Percentiles rank a stretch among this genome's conserved stretches.
Evolutionary conservation across 2,329 filamentous ascomycete genomes (phyloP).

Genomic region (Pseudogymnoascus sp.): DNA sequence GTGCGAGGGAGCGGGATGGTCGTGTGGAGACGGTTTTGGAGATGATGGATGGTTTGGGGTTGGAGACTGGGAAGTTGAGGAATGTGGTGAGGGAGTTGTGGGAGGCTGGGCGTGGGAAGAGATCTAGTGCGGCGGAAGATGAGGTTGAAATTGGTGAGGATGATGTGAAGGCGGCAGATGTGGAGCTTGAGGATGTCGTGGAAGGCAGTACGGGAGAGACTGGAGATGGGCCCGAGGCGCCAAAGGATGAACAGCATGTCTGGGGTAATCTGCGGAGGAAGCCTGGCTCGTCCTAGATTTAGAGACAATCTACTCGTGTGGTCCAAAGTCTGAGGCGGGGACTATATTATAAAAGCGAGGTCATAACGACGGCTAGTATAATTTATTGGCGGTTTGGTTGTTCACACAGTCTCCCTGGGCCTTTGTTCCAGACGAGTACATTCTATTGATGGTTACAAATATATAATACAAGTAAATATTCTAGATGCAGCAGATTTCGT

Average conservation of each 20-base stretch:
- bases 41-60: background rate
- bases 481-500: background rate
- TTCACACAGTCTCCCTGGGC: background rate
- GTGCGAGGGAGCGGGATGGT: constrained; percentile 24
- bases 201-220: background rate
- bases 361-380: background rate
- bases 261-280: constrained; percentile 7
- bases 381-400: background rate
- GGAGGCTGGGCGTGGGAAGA: constrained; percentile 9
- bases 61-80: constrained; percentile 6
- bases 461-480: background rate
- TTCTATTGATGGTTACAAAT: background rate
- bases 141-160: constrained; percentile 5
- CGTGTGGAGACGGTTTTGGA: constrained; percentile 18
- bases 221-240: background rate
- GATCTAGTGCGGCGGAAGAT: constrained; percentile 8
- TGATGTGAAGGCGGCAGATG: constrained; percentile 11
- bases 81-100: background rate
- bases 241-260: background rate
- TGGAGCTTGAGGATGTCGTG: background rate
- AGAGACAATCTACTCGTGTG: background rate
- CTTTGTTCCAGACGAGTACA: background rate
- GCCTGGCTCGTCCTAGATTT: background rate
- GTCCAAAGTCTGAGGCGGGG: background rate
- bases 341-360: background rate